These are phyloP conservation scores for Ensete ventricosum DNA, from an alignment of 176 grass and related monocot species.

Conservation along the genomic window DNA sequence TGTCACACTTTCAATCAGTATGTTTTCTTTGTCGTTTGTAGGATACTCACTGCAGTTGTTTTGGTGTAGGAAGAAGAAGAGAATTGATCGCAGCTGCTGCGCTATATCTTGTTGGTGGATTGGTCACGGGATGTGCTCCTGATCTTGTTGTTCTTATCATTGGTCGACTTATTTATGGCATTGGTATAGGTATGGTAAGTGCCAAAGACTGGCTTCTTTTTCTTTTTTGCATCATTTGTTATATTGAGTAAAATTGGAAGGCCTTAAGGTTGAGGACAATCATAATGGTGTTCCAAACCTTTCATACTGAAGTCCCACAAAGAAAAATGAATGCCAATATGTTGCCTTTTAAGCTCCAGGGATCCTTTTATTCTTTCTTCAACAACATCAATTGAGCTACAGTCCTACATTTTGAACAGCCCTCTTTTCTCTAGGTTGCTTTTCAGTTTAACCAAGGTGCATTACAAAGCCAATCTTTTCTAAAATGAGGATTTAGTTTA, in stretches of 20 bases:
- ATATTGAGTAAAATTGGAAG: background rate
- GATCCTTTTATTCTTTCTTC: too few relatives aligned
- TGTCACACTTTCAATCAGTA: background rate
- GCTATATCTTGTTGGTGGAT: conserved; percentile 64
- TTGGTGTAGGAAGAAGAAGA: conserved; percentile 72
- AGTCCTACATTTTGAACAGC: too few relatives aligned
- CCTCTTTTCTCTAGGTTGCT: too few relatives aligned
- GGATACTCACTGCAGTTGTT: background rate
- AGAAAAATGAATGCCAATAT: background rate
- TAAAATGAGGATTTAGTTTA: too few relatives aligned
- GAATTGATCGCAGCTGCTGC: conserved; percentile 63
- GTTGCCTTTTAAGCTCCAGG: too few relatives aligned
- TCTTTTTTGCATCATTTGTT: background rate
- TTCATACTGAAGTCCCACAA: background rate
- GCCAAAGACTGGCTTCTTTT: background rate
- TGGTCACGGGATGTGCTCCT: conserved; percentile 63
- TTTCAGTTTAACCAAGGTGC: too few relatives aligned
- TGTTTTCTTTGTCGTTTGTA: background rate
- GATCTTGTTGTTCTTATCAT: conserved; percentile 54
- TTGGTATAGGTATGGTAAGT: conserved; percentile 81
- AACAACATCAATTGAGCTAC: too few relatives aligned
- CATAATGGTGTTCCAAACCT: background rate
- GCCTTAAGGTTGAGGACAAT: too few relatives aligned
- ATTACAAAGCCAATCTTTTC: too few relatives aligned
- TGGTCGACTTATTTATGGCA: conserved; percentile 68